Percentiles rank a stretch among this genome's conserved stretches.
phyloP scores from a whole-genome alignment of 805 yeast genomes.

The Candida endomychidarum region DNA sequence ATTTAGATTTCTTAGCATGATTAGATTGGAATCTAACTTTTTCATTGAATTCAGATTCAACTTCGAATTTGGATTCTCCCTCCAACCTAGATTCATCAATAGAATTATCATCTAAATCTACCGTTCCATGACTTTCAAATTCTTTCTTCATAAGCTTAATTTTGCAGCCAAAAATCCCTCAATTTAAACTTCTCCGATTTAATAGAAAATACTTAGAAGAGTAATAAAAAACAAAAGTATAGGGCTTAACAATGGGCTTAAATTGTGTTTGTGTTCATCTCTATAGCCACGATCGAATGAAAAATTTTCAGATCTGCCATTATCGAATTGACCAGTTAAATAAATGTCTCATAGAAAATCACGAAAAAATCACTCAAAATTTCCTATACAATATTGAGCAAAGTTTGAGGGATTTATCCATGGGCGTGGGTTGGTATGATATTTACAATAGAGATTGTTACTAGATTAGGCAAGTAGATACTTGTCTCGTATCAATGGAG shows the following conservation, averaged over 20 bases:
- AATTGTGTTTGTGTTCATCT: not conserved
- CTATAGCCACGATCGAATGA: not conserved
- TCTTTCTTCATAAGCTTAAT: not conserved
- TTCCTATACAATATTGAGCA: not conserved
- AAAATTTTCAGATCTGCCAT: not conserved
- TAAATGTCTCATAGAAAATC: slow-evolving; percentile 2
- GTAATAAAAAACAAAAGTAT: no score
- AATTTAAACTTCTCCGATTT: no score
- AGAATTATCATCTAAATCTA: no score
- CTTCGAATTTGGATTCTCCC: not conserved
- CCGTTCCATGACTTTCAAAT: not conserved
- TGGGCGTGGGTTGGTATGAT: not conserved
- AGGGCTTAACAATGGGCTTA: not conserved
- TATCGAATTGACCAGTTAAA: slow-evolving; percentile 4
- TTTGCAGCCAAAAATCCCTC: slow-evolving; percentile 1
- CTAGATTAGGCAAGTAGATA: no score
- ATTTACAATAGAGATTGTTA: no score
- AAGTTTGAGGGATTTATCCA: not conserved
- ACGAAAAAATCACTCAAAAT: not conserved
- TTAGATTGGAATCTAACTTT: not conserved
- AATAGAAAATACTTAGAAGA: not conserved
- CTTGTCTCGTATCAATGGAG: no score
- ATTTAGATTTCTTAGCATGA: not conserved
- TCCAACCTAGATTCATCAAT: not conserved
- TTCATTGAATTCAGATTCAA: not conserved